A percentile compares a stretch with the other conserved stretches of the same genome.
phyloP scores from a whole-genome alignment of 495 filamentous ascomycete genomes.

The Aspergillus cavernicola region DNA sequence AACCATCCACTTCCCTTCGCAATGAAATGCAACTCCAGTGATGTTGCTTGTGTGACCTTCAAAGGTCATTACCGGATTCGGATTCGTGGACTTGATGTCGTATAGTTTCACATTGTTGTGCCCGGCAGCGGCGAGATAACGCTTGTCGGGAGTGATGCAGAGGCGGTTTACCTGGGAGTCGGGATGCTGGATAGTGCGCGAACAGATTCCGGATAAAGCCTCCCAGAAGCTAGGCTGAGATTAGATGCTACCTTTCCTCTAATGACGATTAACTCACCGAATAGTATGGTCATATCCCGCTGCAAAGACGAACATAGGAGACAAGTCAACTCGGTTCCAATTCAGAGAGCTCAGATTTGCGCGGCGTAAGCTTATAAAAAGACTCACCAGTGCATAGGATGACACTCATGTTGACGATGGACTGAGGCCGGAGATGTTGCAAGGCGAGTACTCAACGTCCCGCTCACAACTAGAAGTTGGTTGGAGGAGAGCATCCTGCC shows the following conservation, averaged over 20 bases:
- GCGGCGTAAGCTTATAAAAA: background rate
- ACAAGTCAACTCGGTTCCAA: constrained; percentile 6
- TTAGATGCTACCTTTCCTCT: constrained; percentile 5
- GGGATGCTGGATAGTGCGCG: constrained; percentile 93
- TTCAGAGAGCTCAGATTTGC: background rate
- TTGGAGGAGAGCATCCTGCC: constrained; percentile 16
- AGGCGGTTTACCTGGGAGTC: constrained; percentile 98
- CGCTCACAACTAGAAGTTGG: constrained; percentile 4
- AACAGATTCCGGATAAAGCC: constrained; percentile 94
- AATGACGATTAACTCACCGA: constrained; percentile 56
- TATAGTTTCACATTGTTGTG: constrained; percentile 95
- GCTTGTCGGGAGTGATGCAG: constrained; percentile 97
- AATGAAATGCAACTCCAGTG: constrained; percentile 95
- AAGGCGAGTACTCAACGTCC: constrained; percentile 1
- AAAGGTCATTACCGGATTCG: constrained; percentile 85
- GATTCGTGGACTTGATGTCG: constrained; percentile 95
- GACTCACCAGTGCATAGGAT: constrained; percentile 80
- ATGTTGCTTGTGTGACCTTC: constrained; percentile 94
- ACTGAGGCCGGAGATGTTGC: background rate
- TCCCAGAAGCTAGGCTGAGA: constrained; percentile 84
- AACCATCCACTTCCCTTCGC: constrained; percentile 99
- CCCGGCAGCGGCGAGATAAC: constrained; percentile 89
- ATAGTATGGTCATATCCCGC: constrained; percentile 99
- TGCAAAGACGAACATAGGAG: constrained; percentile 31
- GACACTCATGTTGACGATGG: constrained; percentile 63